Percentiles rank a stretch among this genome's conserved stretches.
Conservation (phyloP, 257 asterid species). For the Capsicum pubescens region DNA sequence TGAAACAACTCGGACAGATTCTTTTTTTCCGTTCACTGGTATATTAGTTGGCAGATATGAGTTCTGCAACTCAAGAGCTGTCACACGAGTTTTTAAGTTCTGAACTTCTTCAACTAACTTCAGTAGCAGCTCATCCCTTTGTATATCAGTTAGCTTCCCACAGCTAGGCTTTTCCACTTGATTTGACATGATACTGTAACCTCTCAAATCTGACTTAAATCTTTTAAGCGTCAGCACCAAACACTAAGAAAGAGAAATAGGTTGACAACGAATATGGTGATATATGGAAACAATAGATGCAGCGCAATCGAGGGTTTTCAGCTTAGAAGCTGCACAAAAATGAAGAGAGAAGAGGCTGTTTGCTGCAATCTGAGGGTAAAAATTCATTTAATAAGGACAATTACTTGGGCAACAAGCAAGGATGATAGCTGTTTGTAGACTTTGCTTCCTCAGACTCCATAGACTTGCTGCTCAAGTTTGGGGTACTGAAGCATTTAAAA, state of each 20-base stretch:
- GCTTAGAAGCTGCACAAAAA: neutral
- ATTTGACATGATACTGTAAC: constrained; percentile 13
- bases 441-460: constrained; percentile 23
- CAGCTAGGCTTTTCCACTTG: neutral
- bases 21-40: neutral
- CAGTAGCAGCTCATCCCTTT: constrained; percentile 28
- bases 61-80: constrained; percentile 20
- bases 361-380: constrained; percentile 22
- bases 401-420: neutral
- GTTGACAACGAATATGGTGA: neutral
- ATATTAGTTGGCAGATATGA: neutral
- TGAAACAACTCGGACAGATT: neutral
- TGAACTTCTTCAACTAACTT: constrained; percentile 18
- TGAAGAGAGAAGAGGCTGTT: neutral
- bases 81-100: constrained; percentile 17
- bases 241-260: neutral
- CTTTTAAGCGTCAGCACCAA: neutral
- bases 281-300: neutral
- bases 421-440: constrained; percentile 1
- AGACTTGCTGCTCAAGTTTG: constrained; percentile 17
- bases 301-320: neutral
- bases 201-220: neutral
- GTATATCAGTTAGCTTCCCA: neutral
- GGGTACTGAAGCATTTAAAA: constrained; percentile 16
- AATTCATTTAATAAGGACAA: constrained; percentile 13